Base-by-base conservation (phyloP, 768 basidiomycete species). In the Leccinum imitatum region DNA sequence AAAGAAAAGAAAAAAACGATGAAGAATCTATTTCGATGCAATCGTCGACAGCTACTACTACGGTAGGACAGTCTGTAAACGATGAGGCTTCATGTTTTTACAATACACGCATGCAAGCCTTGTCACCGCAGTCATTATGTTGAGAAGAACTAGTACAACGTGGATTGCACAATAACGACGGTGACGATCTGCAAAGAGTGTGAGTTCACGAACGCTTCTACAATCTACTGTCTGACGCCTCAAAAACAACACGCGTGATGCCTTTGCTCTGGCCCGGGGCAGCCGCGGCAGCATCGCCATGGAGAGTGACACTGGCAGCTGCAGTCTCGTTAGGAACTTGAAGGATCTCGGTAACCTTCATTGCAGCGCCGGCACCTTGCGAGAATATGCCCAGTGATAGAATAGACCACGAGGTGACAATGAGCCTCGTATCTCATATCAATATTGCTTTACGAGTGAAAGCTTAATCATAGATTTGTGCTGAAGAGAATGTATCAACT, bases 321-420 rank as follows among this genome's bases (percentile, higher is more conserved):
- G 25, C 25, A 27, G 96, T 79, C 47, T 80, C 79, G 69, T 88
- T 83, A 50, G 90, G 30, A 31, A 31, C 30, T 31, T 31, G 87
- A 59, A 96, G 79, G 67, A 98, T 95, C 75, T 98, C 97, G 60
- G 98, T 98, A 64, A 98, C 95, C 76, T 91, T 91, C 89, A 98
- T 89, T n/a, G 89, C 81, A 17, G 97, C 95, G 6, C 85, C 91
- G 11, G 95, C 96, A 41, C 96, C 97, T 75, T 93, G 90, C 4
- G 92, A 94, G 19, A 87, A 78, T 52, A 94, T 89, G 21, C 93
- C 91, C 1, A 99, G 83, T 5, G 94, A 91, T 78, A 30, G 30
- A 30, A 27, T 27, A 30, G 95, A 84, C 78, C 85, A 99, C 86
- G 58, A 99, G 84, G 78, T 89, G 86, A 60, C 86, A 87, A 72